Conservation (phyloP, 176 grass and related monocot genomes). For the Oryza coarctata region DNA sequence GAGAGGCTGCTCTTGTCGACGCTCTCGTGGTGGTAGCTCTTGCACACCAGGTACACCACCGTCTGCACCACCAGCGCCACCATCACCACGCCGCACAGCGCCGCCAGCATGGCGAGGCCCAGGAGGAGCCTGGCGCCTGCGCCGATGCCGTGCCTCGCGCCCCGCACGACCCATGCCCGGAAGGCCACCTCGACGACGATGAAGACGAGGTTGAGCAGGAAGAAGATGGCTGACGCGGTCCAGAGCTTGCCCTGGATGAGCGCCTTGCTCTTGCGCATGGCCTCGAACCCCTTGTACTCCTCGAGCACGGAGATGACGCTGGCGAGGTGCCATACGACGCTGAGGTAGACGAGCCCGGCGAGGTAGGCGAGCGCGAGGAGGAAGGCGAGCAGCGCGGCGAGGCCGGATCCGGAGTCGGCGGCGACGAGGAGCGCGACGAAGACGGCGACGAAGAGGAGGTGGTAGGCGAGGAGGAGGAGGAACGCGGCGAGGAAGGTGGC, state of each 20-base stretch:
- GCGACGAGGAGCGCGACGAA: conserved; percentile 47
- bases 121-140: not conserved
- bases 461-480: conserved; percentile 69
- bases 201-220: conserved; percentile 65
- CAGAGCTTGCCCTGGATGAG: conserved; percentile 64
- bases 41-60: conserved; percentile 86
- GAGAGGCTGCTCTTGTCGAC: conserved; percentile 82
- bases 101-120: conserved; percentile 33
- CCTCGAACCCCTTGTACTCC: conserved; percentile 70
- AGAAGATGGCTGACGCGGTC: conserved; percentile 45
- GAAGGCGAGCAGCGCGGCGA: conserved; percentile 35
- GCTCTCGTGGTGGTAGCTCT: conserved; percentile 91
- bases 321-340: conserved; percentile 85
- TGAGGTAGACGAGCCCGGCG: conserved; percentile 61
- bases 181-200: conserved; percentile 54
- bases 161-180: conserved; percentile 47
- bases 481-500: conserved; percentile 85
- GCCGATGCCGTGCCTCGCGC: not conserved
- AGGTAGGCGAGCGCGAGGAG: conserved; percentile 46
- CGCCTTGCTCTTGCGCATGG: conserved; percentile 71
- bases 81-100: conserved; percentile 64
- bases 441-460: conserved; percentile 36
- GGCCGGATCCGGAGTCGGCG: conserved; percentile 28
- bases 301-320: conserved; percentile 93
- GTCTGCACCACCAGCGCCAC: conserved; percentile 82